Evolutionary conservation across 2,329 filamentous ascomycete species (phyloP).

Genomic region (Colletotrichum echinochloae): DNA sequence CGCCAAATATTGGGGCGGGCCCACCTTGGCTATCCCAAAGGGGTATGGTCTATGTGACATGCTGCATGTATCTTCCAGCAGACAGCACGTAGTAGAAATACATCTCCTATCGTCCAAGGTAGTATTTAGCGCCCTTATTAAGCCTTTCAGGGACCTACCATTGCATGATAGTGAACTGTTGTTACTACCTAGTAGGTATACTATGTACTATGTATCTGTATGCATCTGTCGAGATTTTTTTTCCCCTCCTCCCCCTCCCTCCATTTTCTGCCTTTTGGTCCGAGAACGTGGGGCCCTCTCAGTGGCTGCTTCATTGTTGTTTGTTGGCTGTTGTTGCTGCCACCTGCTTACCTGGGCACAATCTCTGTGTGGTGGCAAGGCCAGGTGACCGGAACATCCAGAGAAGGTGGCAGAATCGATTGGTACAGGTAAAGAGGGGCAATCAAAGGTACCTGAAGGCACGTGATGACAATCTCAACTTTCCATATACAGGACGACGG

Average conservation of each 20-base stretch:
- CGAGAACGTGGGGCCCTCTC: conserved; percentile 34
- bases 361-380: neutral
- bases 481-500: neutral
- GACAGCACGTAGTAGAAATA: neutral
- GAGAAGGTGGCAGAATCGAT: neutral
- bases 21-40: neutral
- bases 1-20: conserved; percentile 15
- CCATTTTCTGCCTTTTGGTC: neutral
- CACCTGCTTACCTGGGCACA: neutral
- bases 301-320: conserved; percentile 17
- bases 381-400: neutral
- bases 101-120: conserved; percentile 5
- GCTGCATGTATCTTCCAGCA: neutral
- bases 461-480: neutral
- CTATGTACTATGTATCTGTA: too few species aligned
- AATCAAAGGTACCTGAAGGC: neutral
- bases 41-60: neutral
- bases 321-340: neutral
- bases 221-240: neutral
- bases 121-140: neutral
- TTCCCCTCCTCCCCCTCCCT: too few species aligned
- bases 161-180: neutral
- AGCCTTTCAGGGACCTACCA: conserved; percentile 21
- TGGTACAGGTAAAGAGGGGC: neutral
- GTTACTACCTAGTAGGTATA: too few species aligned